These are phyloP conservation scores for Microbotryum saponariae DNA, from an alignment of 1,284 basidiomycete genomes.

Conservation along the genomic window DNA sequence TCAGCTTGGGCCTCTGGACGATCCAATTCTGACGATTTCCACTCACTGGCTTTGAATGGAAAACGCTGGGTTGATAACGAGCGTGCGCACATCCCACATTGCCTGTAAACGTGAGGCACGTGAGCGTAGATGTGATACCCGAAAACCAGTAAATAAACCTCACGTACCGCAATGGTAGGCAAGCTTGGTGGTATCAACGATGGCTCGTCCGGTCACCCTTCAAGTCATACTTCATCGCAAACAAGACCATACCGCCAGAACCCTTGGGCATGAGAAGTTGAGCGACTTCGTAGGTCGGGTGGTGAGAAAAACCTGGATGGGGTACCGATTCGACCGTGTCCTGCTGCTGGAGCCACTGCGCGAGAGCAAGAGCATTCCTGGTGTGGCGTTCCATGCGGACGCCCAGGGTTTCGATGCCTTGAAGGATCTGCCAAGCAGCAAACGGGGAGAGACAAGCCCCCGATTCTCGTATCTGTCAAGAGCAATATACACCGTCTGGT, in stretches of 20 bases:
- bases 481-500: conserved; percentile 51
- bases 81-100: background rate
- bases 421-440: conserved; percentile 41
- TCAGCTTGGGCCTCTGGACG: no score
- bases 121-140: no score
- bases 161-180: conserved; percentile 4
- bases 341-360: conserved; percentile 64
- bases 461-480: conserved; percentile 1
- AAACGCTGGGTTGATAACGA: conserved; percentile 37
- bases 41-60: conserved; percentile 68
- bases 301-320: conserved; percentile 61
- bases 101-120: no score
- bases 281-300: conserved; percentile 58
- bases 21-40: no score
- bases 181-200: conserved; percentile 51
- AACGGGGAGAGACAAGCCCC: conserved; percentile 8
- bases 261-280: conserved; percentile 46
- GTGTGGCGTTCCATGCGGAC: conserved; percentile 68
- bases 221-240: conserved; percentile 59
- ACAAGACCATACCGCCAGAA: conserved; percentile 72
- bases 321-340: conserved; percentile 53
- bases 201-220: conserved; percentile 49
- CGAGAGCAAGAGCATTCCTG: conserved; percentile 65
- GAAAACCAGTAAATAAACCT: conserved; percentile 54
- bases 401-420: conserved; percentile 78